A percentile compares a stretch with the other conserved stretches of the same genome.
phyloP scores from a whole-genome alignment of 495 filamentous ascomycete species.

The Aspergillus bertholletiae region DNA sequence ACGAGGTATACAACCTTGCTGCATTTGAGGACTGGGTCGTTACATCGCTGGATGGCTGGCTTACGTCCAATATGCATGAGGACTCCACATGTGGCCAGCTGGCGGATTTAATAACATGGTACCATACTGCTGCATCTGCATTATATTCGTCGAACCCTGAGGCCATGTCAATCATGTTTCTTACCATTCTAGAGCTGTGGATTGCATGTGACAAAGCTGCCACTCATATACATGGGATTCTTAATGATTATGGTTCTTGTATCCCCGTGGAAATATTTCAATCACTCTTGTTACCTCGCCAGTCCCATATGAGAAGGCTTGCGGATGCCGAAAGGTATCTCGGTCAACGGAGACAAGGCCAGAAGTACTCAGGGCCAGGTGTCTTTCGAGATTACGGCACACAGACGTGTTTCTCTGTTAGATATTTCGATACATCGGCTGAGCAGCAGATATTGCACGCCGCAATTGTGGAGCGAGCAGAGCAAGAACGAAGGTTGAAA shows the following conservation, averaged over 20 bases:
- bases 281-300: constrained; percentile 45
- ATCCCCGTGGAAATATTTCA: constrained; percentile 43
- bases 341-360: neutral
- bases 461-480: constrained; percentile 39
- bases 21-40: constrained; percentile 45
- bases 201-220: constrained; percentile 54
- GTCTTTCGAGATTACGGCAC: constrained; percentile 33
- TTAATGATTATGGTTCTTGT: constrained; percentile 50
- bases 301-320: constrained; percentile 50
- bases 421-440: constrained; percentile 47
- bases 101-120: constrained; percentile 23
- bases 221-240: constrained; percentile 28
- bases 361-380: constrained; percentile 7
- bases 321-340: constrained; percentile 49
- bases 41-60: constrained; percentile 32
- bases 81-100: constrained; percentile 26
- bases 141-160: constrained; percentile 48
- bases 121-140: constrained; percentile 22
- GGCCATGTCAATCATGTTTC: constrained; percentile 53
- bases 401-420: constrained; percentile 44
- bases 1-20: constrained; percentile 11
- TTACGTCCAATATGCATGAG: constrained; percentile 21
- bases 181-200: constrained; percentile 63
- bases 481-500: constrained; percentile 32
- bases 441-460: constrained; percentile 35